Conservation (phyloP, 108 stramenopile species). For the Schizochytrium sp. region DNA sequence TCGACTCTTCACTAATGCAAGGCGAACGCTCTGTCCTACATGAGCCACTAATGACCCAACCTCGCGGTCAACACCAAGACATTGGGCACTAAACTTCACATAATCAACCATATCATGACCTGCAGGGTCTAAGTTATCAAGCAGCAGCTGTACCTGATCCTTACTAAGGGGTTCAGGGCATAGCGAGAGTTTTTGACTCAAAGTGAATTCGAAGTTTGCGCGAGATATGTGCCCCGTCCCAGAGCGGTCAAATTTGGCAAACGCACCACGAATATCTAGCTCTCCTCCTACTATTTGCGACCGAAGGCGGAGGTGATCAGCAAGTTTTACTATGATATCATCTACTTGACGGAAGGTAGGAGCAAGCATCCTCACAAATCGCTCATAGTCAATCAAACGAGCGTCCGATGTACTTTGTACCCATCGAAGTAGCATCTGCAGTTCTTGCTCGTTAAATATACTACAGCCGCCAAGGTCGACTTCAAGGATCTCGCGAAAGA, state of each 20-base stretch:
- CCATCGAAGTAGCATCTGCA: slow-evolving; percentile 31
- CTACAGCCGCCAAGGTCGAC: neutral
- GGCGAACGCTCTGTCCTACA: neutral
- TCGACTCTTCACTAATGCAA: neutral
- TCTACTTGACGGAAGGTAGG: slow-evolving; percentile 16
- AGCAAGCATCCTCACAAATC: neutral
- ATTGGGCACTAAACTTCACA: neutral
- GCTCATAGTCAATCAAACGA: neutral
- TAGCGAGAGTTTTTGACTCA: neutral
- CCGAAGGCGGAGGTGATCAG: neutral
- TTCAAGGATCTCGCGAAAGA: neutral
- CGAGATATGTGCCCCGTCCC: slow-evolving; percentile 37
- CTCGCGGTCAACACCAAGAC: neutral
- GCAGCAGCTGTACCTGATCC: neutral
- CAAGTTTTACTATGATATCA: neutral
- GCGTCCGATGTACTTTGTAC: neutral
- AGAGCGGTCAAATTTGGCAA: neutral
- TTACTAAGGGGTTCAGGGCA: neutral
- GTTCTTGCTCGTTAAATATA: neutral
- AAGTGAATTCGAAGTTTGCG: neutral
- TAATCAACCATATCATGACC: neutral
- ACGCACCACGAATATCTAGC: neutral
- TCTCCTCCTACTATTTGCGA: neutral
- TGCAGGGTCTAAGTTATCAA: slow-evolving; percentile 23
- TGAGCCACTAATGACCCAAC: neutral